These are phyloP conservation scores for Trichosporon sp. DNA, from an alignment of 1,284 basidiomycete species.

Conservation along the genomic window DNA sequence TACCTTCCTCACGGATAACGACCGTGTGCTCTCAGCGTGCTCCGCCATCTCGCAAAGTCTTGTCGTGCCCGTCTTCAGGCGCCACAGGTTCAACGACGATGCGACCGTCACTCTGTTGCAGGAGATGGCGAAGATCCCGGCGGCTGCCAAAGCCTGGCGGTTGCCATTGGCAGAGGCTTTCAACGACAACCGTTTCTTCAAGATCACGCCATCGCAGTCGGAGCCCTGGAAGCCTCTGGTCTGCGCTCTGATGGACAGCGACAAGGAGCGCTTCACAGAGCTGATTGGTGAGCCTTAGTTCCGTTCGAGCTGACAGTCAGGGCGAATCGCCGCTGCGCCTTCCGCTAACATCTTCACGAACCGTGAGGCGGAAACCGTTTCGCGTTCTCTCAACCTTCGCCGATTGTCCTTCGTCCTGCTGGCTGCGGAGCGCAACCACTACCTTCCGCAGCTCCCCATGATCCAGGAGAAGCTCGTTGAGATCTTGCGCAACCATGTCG, in stretches of 20 bases:
- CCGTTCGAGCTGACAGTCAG: slow-evolving; percentile 48
- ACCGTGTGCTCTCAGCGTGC: slow-evolving; percentile 73
- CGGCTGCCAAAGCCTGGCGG: slow-evolving; percentile 80
- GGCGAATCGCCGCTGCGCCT: slow-evolving; percentile 74
- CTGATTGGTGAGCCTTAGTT: slow-evolving; percentile 60
- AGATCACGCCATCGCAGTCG: slow-evolving; percentile 53
- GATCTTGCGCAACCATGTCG: slow-evolving; percentile 68
- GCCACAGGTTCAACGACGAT: slow-evolving; percentile 44
- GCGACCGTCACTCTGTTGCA: slow-evolving; percentile 56
- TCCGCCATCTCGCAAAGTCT: slow-evolving; percentile 82
- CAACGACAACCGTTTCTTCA: slow-evolving; percentile 83
- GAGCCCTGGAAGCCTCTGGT: slow-evolving; percentile 73
- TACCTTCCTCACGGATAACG: slow-evolving; percentile 75
- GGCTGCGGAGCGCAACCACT: slow-evolving; percentile 81
- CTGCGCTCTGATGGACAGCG: slow-evolving; percentile 72
- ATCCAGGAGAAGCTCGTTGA: slow-evolving; percentile 98
- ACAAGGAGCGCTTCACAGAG: slow-evolving; percentile 81
- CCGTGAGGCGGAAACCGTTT: slow-evolving; percentile 84
- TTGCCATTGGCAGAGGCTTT: slow-evolving; percentile 73
- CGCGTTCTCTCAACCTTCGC: slow-evolving; percentile 82
- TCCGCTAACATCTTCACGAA: slow-evolving; percentile 97
- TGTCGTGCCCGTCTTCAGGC: slow-evolving; percentile 65
- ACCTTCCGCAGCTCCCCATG: slow-evolving; percentile 78
- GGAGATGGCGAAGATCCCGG: slow-evolving; percentile 74
- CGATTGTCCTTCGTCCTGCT: slow-evolving; percentile 81